Base-by-base conservation (phyloP, 2,329 filamentous ascomycete species). In the Rugonectria rugulosa region DNA sequence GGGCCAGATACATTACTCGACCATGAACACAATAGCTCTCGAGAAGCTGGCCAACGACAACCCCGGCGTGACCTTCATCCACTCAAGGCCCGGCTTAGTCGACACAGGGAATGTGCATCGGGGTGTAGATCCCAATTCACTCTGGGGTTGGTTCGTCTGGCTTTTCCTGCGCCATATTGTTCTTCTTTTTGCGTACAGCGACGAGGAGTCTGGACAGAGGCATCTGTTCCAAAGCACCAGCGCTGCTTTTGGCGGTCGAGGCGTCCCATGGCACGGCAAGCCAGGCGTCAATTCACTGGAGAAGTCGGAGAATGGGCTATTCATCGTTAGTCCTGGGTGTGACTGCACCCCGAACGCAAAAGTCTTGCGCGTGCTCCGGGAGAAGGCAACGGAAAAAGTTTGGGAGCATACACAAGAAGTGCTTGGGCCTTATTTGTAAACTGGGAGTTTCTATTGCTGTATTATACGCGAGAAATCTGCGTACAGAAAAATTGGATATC, bases 151-250 rank as follows among this genome's bases (percentile, higher is more conserved):
- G 69, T 12, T 73, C 6, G 54, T 72, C 36, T 69, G 71, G 66
- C 56, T 73, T 3, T 12, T 76, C 9, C 52, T 74, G 4, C 67
- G 70, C 46, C 72, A 67, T 1, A 53, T 75, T 19, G 66, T 75
- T 20, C 5, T 15, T 2, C 42, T 74, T 0, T 56, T 76, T 8
- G 56, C 61, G 3, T 50, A 68, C 4, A 67, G 55, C 23, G 53
- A 71, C n/a, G 68, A 75, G n/a, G 68, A 64, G 43, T 70, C 70
- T 23, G 73, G 51, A 3, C 71, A 75, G 53, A 67, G 71, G 15
- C 48, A 75, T 31, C 46, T 75, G 54, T 75, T 75, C 46, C 63
- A 70, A 29, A 59, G 70, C 41, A 75, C 73, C 2, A 75, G 70
- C 46, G 70, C 72, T 55, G 65, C 62, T 9, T 75, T 70, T 62